Conservation (phyloP, 164 flowering plant genomes). For the Chimonanthus salicifolius region DNA sequence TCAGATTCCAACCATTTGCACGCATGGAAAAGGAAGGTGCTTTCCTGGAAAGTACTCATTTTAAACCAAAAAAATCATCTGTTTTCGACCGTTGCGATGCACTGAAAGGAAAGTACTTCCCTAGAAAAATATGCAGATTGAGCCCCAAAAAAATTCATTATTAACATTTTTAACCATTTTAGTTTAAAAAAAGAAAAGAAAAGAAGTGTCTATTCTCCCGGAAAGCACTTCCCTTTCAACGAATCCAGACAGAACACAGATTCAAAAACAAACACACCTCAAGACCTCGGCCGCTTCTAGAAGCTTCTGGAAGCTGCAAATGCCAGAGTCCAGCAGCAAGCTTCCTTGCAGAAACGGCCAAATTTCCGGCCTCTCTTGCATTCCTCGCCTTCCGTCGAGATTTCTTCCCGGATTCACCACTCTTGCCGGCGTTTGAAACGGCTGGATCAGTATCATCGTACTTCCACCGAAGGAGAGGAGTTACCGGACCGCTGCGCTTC, state of each 20-base stretch:
- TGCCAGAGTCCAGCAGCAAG: conserved; percentile 80
- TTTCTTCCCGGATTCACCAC: conserved; percentile 21
- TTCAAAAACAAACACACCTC: not conserved
- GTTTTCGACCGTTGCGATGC: too few species aligned
- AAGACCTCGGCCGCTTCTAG: conserved; percentile 5
- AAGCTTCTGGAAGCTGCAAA: conserved; percentile 38
- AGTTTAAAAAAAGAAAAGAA: too few species aligned
- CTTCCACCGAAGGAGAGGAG: conserved; percentile 79
- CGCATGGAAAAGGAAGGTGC: too few species aligned
- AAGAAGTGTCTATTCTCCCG: too few species aligned
- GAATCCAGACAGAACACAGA: not conserved
- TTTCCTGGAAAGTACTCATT: too few species aligned
- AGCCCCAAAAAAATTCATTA: too few species aligned
- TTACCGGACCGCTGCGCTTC: conserved; percentile 64
- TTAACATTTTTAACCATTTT: too few species aligned
- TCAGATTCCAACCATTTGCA: too few species aligned
- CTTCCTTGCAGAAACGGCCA: conserved; percentile 65
- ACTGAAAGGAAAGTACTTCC: too few species aligned
- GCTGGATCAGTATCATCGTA: conserved; percentile 30
- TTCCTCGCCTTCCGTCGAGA: conserved; percentile 23
- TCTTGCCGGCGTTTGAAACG: conserved; percentile 2
- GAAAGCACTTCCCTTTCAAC: not conserved
- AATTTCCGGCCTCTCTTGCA: conserved; percentile 3
- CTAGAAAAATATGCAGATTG: too few species aligned
- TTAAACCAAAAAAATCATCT: too few species aligned